phyloP scores from a whole-genome alignment of 2,329 filamentous ascomycete species.

The Thermomyces lanuginosus region DNA sequence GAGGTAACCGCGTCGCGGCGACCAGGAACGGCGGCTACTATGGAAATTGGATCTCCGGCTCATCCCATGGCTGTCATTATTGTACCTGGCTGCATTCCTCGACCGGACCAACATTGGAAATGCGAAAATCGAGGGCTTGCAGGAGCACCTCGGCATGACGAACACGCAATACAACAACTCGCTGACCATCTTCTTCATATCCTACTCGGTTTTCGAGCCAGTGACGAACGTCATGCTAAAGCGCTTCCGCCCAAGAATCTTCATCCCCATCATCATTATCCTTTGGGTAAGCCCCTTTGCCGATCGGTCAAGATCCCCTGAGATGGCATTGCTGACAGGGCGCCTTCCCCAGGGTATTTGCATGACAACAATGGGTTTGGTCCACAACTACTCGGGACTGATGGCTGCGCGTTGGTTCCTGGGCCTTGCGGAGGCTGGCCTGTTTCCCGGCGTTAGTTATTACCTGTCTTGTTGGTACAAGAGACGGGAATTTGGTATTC shows the following conservation, averaged over 20 bases:
- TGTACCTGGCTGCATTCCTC: constrained; percentile 30
- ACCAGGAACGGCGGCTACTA: constrained; percentile 28
- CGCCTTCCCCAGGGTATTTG: constrained; percentile 23
- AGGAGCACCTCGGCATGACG: constrained; percentile 45
- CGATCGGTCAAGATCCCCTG: too few relatives aligned
- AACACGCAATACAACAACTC: constrained; percentile 54
- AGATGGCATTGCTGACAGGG: too few relatives aligned
- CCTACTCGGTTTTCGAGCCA: constrained; percentile 60
- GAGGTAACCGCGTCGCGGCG: not conserved
- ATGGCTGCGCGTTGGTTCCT: constrained; percentile 34
- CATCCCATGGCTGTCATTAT: constrained; percentile 31
- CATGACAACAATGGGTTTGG: constrained; percentile 31
- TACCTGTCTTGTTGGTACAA: constrained; percentile 77
- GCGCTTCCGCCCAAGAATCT: constrained; percentile 55
- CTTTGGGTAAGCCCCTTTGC: constrained; percentile 32
- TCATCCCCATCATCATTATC: constrained; percentile 68
- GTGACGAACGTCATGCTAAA: constrained; percentile 70
- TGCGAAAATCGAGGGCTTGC: constrained; percentile 44
- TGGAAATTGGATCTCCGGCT: constrained; percentile 31
- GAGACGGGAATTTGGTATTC: constrained; percentile 61
- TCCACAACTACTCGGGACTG: constrained; percentile 31
- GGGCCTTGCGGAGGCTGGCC: constrained; percentile 28
- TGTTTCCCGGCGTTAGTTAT: constrained; percentile 60
- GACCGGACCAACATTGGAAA: constrained; percentile 58
- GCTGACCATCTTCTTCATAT: constrained; percentile 73